Conservation (phyloP, 2,329 filamentous ascomycete genomes). For the Penicillium italicum region DNA sequence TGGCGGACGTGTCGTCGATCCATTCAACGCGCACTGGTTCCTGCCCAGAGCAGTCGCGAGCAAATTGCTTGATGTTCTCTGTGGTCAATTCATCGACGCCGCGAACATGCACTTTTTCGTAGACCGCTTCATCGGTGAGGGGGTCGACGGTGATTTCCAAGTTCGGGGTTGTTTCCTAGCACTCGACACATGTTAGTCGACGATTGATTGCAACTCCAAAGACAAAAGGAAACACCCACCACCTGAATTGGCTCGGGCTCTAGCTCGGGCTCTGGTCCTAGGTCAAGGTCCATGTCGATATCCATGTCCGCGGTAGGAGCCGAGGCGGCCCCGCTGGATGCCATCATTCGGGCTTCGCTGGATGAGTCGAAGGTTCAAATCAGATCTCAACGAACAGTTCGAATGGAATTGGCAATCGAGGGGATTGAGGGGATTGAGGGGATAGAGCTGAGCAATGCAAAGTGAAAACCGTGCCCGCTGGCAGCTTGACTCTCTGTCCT, state of each 20-base stretch:
- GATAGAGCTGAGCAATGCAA: neutral
- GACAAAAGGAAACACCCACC: conserved; percentile 23
- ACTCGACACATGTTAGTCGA: conserved; percentile 5
- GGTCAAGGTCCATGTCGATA: conserved; percentile 68
- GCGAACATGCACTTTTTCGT: conserved; percentile 73
- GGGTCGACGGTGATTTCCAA: conserved; percentile 26
- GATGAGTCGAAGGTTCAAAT: neutral
- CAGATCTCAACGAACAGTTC: neutral
- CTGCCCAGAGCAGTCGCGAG: conserved; percentile 61
- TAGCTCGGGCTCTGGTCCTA: conserved; percentile 48
- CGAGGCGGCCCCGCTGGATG: conserved; percentile 6
- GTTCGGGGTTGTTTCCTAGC: conserved; percentile 24
- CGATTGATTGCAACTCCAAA: neutral
- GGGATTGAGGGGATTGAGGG: neutral
- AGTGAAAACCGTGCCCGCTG: conserved; percentile 7
- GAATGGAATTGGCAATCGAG: neutral
- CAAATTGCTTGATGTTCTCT: conserved; percentile 72
- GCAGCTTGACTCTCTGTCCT: conserved; percentile 4
- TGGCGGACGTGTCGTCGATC: conserved; percentile 91
- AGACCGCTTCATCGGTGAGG: conserved; percentile 34
- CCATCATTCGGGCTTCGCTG: conserved; percentile 5
- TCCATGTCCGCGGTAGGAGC: conserved; percentile 53
- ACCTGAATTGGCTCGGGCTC: conserved; percentile 36
- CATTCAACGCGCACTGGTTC: conserved; percentile 71
- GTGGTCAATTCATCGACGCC: conserved; percentile 81